Evolutionary conservation across 2,329 filamentous ascomycete species (phyloP), one percentile per base, ranked within the genome.

Genomic region (Sporothrix brasiliensis): DNA sequence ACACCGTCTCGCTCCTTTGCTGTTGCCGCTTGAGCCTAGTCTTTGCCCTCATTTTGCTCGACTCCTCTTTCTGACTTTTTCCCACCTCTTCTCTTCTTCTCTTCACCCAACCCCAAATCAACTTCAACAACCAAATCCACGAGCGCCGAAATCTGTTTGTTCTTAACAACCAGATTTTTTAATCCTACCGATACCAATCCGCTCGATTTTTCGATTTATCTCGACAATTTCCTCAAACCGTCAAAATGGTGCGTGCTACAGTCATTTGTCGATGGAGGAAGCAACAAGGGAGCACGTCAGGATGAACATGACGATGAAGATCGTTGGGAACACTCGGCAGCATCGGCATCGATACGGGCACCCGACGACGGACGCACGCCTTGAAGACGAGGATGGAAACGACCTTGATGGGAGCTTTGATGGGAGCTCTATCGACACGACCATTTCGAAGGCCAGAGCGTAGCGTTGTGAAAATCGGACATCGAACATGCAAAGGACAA

Each of bases 161-260:
- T 47, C 24, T 7, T 16, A 50, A 70, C 69, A 70, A 68, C 56
- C 83, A 85, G 83, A 85, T 70, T 71, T 85, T 85, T 84, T 68
- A 81, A 81, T 77, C 79, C 81, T 80, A 78, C 77, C 79, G 41
- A 60, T 65, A 52, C 41, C 47, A 54, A 56, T 56, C 78, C 77
- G 79, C 82, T 85, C 84, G 82, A 83, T 77, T 81, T 78, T 73
- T 70, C 70, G 77, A 77, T 47, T 47, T 47, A 77, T 54, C 75
- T 77, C 74, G 79, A 78, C 80, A 72, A 74, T 68, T 75, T 75
- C 72, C 74, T 79, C 79, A 84, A 84, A 85, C 82, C 86, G 84
- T 84, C 88, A 90, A 89, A 81, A 91, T 91, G 88, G 88, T 91
- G 87, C 73, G 73, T 72, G 67, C 14, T n/a, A 3, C 24, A 19